Base-by-base conservation (phyloP, 169 alveolate genomes). In the Cryptosporidium ubiquitum region DNA sequence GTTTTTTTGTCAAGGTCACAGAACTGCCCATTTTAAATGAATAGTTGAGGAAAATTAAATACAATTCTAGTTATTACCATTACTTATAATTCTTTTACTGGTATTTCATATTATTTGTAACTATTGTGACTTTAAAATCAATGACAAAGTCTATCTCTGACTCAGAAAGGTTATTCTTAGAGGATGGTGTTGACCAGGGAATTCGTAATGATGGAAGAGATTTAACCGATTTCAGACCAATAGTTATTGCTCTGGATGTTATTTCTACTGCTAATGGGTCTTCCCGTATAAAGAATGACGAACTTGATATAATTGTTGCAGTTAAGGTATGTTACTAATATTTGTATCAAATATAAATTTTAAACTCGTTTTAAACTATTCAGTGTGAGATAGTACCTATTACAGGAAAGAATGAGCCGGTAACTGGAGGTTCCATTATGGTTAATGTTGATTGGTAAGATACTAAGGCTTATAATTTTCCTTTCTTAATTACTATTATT, bases 391-490 rank as follows among this genome's bases (percentile, higher is more conserved):
- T 79, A n/a, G 10, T 42, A 7, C 37, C 79, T 5, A 23, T 55
- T 23, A 23, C 89, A 26, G 35, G 37, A n/a, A 79, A 79, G 58
- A 47, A 52, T 57, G 55, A 29, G n/a, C 37, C 68, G 14, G 49
- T 3, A 18, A 35, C 89, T 4, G 35, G 49, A 3, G 79, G 89
- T 18, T 58, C 73, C 2, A 79, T 79, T 42, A 6, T 79, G 35
- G 68, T 79, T 33, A 79, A 79, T 79, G 37, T 79, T 61, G 89
- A 79, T 66, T 79, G 89, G 89, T 79, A 79, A 47, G 89, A 61
- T 40, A 23, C 4, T 6, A 23, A 6, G 35, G 29, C 37, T 2
- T 1, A 7, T 39, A 6, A 26, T 35, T 57, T 51, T 2, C 3
- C 55, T 70, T 16, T 49, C 26, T 23, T 33, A 70, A 16, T 49